Percentiles rank a stretch among this genome's conserved stretches.
These are phyloP conservation scores for Tolypocladium ophioglossoides DNA, from an alignment of 2,329 filamentous ascomycete genomes.

Conservation along the genomic window DNA sequence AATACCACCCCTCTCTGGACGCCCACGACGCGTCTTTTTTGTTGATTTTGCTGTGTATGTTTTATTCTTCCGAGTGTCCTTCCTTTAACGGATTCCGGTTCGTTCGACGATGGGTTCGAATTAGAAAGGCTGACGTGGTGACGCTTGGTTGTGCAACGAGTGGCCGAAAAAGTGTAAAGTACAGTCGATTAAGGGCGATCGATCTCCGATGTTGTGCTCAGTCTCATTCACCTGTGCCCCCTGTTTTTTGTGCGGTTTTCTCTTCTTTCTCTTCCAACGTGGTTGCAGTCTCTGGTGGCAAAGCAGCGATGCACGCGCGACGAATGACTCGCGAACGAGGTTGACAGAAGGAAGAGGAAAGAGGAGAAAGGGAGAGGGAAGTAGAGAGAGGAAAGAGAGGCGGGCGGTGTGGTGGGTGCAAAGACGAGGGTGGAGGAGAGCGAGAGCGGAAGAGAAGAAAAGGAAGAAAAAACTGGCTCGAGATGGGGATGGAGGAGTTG, in stretches of 20 bases:
- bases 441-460: conserved; percentile 15
- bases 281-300: conserved; percentile 1
- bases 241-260: neutral
- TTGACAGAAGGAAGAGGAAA: conserved; percentile 3
- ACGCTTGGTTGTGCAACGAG: conserved; percentile 10
- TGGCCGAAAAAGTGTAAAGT: conserved; percentile 17
- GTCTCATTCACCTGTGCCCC: neutral
- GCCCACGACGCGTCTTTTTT: neutral
- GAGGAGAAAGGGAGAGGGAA: conserved; percentile 10
- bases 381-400: conserved; percentile 10
- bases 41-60: neutral
- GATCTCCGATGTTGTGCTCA: conserved; percentile 12
- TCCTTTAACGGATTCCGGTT: neutral
- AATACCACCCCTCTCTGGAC: neutral
- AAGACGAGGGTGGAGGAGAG: conserved; percentile 14
- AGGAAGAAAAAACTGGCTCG: conserved; percentile 15
- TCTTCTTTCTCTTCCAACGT: neutral
- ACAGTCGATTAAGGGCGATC: conserved; percentile 18
- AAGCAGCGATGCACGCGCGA: conserved; percentile 1
- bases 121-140: conserved; percentile 8
- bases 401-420: conserved; percentile 20
- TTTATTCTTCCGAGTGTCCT: neutral
- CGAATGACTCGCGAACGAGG: conserved; percentile 14
- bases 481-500: conserved; percentile 9
- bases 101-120: conserved; percentile 5